These are phyloP conservation scores for Syzygium jambos DNA, from an alignment of 345 rosid genomes.

Conservation along the genomic window DNA sequence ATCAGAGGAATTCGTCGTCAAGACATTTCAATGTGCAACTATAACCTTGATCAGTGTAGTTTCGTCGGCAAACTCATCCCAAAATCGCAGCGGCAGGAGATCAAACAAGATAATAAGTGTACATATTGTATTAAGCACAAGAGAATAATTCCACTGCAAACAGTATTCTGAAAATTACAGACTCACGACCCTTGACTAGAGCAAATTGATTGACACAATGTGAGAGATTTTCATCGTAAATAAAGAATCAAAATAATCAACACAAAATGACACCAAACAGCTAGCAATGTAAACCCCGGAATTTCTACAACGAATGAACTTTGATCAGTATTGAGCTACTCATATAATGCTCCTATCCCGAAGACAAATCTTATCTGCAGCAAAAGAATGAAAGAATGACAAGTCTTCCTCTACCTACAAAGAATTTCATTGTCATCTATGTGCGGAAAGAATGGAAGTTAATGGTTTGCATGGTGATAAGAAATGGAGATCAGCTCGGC, in stretches of 20 bases:
- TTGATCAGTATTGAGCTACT: slow-evolving; percentile 11
- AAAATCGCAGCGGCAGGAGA: background rate
- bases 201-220: background rate
- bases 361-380: slow-evolving; percentile 30
- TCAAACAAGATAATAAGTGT: background rate
- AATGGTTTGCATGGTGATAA: slow-evolving; percentile 16
- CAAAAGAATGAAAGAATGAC: slow-evolving; percentile 2
- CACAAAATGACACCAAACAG: background rate
- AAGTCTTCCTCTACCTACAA: background rate
- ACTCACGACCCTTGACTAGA: background rate
- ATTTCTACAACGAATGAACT: slow-evolving; percentile 2
- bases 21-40: background rate
- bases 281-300: background rate
- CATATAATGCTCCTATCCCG: slow-evolving; percentile 11
- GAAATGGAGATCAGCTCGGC: slow-evolving; percentile 27
- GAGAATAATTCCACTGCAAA: background rate
- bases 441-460: slow-evolving; percentile 19
- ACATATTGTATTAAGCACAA: background rate
- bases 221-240: slow-evolving; percentile 15
- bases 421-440: slow-evolving; percentile 34
- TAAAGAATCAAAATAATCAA: slow-evolving; percentile 26
- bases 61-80: background rate
- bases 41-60: background rate
- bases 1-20: background rate
- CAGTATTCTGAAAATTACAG: background rate